A percentile compares a stretch with the other conserved stretches of the same genome.
These are phyloP conservation scores for Trichoderma afroharzianum DNA, from an alignment of 2,329 filamentous ascomycete species.

Conservation along the genomic window DNA sequence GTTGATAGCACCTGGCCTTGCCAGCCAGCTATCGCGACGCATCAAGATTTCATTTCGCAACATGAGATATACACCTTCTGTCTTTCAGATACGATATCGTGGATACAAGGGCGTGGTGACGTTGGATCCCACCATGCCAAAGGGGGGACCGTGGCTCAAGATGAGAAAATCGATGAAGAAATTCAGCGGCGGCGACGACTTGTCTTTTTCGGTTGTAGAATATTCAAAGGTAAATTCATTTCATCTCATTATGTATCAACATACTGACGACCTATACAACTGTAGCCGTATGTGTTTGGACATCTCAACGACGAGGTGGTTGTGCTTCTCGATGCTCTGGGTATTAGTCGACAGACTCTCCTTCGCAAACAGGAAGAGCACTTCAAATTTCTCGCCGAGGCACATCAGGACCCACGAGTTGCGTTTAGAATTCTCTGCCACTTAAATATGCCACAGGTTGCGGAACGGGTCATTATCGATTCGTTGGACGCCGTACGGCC, in stretches of 20 bases:
- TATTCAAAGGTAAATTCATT: conserved; percentile 34
- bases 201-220: conserved; percentile 37
- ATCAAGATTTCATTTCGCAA: conserved; percentile 35
- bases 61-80: conserved; percentile 36
- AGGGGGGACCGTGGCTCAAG: conserved; percentile 20
- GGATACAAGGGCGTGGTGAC: conserved; percentile 43
- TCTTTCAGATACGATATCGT: conserved; percentile 40
- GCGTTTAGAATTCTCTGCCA: conserved; percentile 37
- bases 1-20: conserved; percentile 32
- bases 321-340: conserved; percentile 36
- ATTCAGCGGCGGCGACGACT: conserved; percentile 36
- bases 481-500: conserved; percentile 31
- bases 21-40: conserved; percentile 31
- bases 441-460: conserved; percentile 30
- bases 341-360: conserved; percentile 30
- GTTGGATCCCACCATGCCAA: conserved; percentile 31
- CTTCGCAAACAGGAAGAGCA: conserved; percentile 35
- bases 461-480: conserved; percentile 37
- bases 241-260: too few species aligned
- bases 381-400: conserved; percentile 32
- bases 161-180: conserved; percentile 40
- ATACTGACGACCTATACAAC: neutral
- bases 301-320: conserved; percentile 41
- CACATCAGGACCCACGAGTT: conserved; percentile 25
- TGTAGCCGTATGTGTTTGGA: conserved; percentile 37